Conservation (phyloP, 202 grass and related monocot species). For the Carex arenaria region DNA sequence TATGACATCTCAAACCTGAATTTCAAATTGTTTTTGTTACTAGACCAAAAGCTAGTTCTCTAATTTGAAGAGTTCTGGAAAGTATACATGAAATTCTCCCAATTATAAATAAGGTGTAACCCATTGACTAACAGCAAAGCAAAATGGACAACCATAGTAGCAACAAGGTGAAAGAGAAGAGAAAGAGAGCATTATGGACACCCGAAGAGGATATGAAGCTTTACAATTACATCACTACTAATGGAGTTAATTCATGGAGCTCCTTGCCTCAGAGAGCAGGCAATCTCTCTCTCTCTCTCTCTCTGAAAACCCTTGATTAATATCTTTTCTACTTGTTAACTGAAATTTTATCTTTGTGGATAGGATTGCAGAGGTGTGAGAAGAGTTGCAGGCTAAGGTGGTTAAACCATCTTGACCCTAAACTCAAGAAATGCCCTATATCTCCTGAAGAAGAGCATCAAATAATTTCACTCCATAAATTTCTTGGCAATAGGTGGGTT, state of each 20-base stretch:
- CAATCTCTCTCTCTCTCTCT: neutral
- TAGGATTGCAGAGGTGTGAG: slow-evolving; percentile 48
- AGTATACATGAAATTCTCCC: no score
- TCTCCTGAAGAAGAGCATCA: slow-evolving; percentile 51
- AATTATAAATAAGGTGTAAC: no score
- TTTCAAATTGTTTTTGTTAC: no score
- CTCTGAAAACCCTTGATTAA: neutral
- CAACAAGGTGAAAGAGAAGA: slow-evolving; percentile 1
- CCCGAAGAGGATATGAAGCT: slow-evolving; percentile 12
- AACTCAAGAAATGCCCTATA: slow-evolving; percentile 78
- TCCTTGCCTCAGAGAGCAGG: slow-evolving; percentile 18
- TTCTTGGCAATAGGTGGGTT: slow-evolving; percentile 66
- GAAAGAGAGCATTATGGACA: slow-evolving; percentile 19
- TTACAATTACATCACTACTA: slow-evolving; percentile 19
- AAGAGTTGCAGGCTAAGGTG: slow-evolving; percentile 80
- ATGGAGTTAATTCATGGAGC: slow-evolving; percentile 23
- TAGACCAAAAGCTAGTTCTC: no score
- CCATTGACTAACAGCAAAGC: no score
- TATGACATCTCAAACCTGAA: no score
- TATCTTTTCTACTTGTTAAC: neutral
- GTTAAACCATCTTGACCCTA: slow-evolving; percentile 70
- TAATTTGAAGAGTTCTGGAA: no score
- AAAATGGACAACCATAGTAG: neutral
- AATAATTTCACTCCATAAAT: slow-evolving; percentile 56
- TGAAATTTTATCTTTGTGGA: neutral